Conservation (phyloP, 768 basidiomycete species). For the Asterophora parasitica region DNA sequence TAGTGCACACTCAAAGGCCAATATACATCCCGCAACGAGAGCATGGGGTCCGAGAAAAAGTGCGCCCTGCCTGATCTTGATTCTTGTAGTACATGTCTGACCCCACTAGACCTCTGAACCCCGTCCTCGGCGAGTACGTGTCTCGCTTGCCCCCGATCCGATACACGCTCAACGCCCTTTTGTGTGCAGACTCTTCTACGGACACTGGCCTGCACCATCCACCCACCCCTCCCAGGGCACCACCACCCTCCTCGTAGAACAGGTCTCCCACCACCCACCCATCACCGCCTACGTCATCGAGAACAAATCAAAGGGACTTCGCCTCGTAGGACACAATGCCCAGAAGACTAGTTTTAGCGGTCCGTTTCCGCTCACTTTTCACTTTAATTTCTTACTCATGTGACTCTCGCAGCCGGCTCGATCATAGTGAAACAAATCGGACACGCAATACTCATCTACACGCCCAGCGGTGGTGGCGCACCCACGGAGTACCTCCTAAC, state of each 20-base stretch:
- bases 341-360: conserved; percentile 94
- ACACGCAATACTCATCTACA: conserved; percentile 78
- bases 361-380: no score
- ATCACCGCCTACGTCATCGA: conserved; percentile 85
- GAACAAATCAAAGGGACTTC: conserved; percentile 72
- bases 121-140: conserved; percentile 87
- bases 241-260: conserved; percentile 83
- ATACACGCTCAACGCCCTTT: not conserved
- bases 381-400: no score
- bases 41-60: conserved; percentile 98
- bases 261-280: conserved; percentile 94
- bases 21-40: conserved; percentile 91
- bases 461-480: no score
- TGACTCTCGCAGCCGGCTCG: conserved; percentile 47
- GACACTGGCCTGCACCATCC: conserved; percentile 66
- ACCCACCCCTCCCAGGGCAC: conserved; percentile 59
- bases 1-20: conserved; percentile 92
- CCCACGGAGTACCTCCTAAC: conserved; percentile 77
- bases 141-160: not conserved
- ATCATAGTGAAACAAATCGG: conserved; percentile 94
- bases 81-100: no score
- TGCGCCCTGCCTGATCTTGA: conserved; percentile 38
- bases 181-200: conserved; percentile 79
- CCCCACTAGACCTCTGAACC: conserved; percentile 91
- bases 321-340: conserved; percentile 82